phyloP scores from a whole-genome alignment of 345 rosid species.

The Aethionema arabicum region DNA sequence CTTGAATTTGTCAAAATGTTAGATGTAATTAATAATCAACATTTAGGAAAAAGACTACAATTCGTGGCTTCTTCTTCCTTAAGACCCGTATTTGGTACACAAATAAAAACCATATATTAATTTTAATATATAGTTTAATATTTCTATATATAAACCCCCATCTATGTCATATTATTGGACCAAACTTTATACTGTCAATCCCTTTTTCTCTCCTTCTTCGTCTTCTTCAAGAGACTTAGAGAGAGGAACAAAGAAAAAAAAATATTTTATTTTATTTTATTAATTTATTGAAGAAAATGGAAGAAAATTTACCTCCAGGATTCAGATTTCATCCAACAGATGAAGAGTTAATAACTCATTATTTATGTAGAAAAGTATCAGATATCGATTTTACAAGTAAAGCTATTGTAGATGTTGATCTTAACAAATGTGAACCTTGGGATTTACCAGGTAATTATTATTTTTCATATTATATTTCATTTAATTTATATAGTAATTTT shows the following conservation, averaged over 20 bases:
- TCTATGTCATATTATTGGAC: constrained; percentile 36
- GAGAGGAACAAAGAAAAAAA: background rate
- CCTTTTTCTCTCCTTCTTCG: background rate
- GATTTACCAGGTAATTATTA: constrained; percentile 78
- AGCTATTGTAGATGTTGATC: constrained; percentile 93
- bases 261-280: constrained; percentile 8
- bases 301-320: constrained; percentile 92
- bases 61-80: constrained; percentile 51
- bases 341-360: constrained; percentile 89
- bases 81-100: constrained; percentile 41
- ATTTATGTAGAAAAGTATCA: constrained; percentile 65
- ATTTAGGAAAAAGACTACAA: constrained; percentile 34
- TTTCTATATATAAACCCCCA: constrained; percentile 31
- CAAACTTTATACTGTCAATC: constrained; percentile 28
- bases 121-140: constrained; percentile 22
- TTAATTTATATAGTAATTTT: background rate
- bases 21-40: constrained; percentile 74
- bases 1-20: constrained; percentile 72
- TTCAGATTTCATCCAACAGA: constrained; percentile 98
- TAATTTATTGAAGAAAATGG: constrained; percentile 43
- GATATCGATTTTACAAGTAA: constrained; percentile 64
- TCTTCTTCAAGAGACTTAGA: constrained; percentile 17
- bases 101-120: constrained; percentile 15
- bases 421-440: constrained; percentile 98
- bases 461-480: background rate